Conservation (phyloP, 495 filamentous ascomycete genomes). For the Cudoniella acicularis region DNA sequence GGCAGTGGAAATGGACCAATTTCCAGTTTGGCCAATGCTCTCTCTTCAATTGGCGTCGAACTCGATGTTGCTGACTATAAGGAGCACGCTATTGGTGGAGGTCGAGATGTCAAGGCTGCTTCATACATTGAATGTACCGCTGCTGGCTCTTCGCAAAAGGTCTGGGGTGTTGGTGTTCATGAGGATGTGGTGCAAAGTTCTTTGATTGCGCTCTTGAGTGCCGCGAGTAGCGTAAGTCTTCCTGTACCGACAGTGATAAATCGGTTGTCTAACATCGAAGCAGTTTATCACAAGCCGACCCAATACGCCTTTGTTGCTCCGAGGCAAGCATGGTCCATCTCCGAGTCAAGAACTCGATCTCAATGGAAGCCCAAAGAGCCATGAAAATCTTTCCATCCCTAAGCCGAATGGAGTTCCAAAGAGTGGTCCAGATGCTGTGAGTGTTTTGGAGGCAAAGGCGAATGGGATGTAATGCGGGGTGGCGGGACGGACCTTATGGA, state of each 20-base stretch:
- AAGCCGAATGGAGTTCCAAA: slow-evolving; percentile 27
- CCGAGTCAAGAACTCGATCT: slow-evolving; percentile 37
- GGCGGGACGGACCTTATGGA: slow-evolving; percentile 9
- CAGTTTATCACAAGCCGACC: slow-evolving; percentile 57
- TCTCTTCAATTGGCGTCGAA: slow-evolving; percentile 78
- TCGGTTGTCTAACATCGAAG: slow-evolving; percentile 5
- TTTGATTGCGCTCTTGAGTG: slow-evolving; percentile 82
- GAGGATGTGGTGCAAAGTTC: slow-evolving; percentile 92
- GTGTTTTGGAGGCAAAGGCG: slow-evolving; percentile 42
- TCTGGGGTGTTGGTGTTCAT: slow-evolving; percentile 96
- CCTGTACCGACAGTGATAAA: neutral
- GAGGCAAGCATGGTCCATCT: slow-evolving; percentile 28
- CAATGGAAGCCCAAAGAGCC: slow-evolving; percentile 16
- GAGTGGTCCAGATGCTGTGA: slow-evolving; percentile 33
- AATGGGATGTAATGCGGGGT: slow-evolving; percentile 26
- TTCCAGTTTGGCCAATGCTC: slow-evolving; percentile 79
- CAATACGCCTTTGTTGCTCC: slow-evolving; percentile 49
- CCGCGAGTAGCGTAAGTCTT: slow-evolving; percentile 78
- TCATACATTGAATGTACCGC: slow-evolving; percentile 90
- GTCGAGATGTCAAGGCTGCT: slow-evolving; percentile 80
- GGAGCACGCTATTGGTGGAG: slow-evolving; percentile 85
- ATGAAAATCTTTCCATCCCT: slow-evolving; percentile 20
- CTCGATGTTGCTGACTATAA: slow-evolving; percentile 94
- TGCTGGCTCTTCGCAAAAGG: slow-evolving; percentile 61
- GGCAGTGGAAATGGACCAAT: slow-evolving; percentile 89